Percentiles rank a stretch among this genome's conserved stretches.
Conservation (phyloP, 2,329 filamentous ascomycete species). For the Fusarium sp. region DNA sequence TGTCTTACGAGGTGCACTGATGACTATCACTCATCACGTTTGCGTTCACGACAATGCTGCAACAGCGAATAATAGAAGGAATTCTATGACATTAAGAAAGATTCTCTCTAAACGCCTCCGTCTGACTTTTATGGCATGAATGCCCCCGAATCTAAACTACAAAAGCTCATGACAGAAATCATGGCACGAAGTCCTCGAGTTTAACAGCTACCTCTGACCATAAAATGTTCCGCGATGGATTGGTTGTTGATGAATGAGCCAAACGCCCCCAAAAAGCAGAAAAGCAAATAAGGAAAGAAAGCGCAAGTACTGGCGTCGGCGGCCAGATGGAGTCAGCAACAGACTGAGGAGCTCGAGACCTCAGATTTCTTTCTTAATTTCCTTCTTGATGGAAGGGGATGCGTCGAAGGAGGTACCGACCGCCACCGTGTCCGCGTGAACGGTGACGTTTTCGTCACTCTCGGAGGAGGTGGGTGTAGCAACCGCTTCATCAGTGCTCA, state of each 20-base stretch:
- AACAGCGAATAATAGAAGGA: constrained; percentile 16
- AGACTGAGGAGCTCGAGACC: not conserved
- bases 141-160: constrained; percentile 57
- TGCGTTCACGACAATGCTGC: not conserved
- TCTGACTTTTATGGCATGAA: constrained; percentile 44
- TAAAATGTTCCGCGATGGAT: constrained; percentile 55
- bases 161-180: constrained; percentile 54
- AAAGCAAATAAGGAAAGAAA: constrained; percentile 25
- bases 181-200: constrained; percentile 50
- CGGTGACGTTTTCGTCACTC: constrained; percentile 67
- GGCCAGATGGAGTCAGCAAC: constrained; percentile 1
- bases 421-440: constrained; percentile 64
- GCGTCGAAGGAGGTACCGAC: constrained; percentile 60
- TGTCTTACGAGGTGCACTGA: constrained; percentile 2
- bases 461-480: constrained; percentile 61
- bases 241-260: constrained; percentile 44
- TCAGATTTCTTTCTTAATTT: constrained; percentile 55
- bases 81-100: constrained; percentile 42
- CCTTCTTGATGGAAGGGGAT: constrained; percentile 63
- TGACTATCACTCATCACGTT: not conserved
- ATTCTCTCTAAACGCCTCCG: constrained; percentile 44
- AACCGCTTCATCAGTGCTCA: constrained; percentile 57
- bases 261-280: constrained; percentile 40
- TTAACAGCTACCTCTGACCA: constrained; percentile 54
- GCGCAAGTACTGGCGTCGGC: constrained; percentile 1